Evolutionary conservation across 176 grass and related monocot species (phyloP).

Genomic region (Carex cristatella): DNA sequence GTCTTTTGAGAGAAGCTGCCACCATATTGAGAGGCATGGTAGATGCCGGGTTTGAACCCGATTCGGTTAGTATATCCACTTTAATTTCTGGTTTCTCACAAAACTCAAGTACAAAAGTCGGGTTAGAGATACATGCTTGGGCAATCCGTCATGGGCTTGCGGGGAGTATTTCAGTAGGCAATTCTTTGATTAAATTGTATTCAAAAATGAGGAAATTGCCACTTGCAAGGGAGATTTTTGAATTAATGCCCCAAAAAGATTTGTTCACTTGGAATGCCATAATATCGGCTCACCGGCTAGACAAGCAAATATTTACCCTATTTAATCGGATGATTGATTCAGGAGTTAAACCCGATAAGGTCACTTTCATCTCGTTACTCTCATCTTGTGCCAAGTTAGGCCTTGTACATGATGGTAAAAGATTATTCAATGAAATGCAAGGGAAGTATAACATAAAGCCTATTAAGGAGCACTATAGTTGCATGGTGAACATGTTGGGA

Average conservation of each 20-base stretch:
- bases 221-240: constrained; percentile 28
- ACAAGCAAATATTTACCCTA: constrained; percentile 35
- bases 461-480: constrained; percentile 35
- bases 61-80: constrained; percentile 17
- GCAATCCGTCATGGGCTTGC: constrained; percentile 44
- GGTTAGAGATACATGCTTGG: constrained; percentile 53
- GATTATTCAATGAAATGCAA: constrained; percentile 52
- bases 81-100: constrained; percentile 21
- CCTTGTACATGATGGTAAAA: constrained; percentile 37
- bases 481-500: constrained; percentile 51
- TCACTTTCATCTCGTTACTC: constrained; percentile 34
- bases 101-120: constrained; percentile 12
- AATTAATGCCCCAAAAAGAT: constrained; percentile 40
- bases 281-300: constrained; percentile 25
- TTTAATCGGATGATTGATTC: constrained; percentile 50
- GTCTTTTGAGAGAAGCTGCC: constrained; percentile 27
- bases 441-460: constrained; percentile 31
- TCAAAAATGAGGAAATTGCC: constrained; percentile 24
- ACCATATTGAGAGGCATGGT: constrained; percentile 38
- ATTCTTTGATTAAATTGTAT: constrained; percentile 46
- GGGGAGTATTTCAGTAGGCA: constrained; percentile 28
- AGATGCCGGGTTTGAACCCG: constrained; percentile 16
- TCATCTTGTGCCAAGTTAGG: constrained; percentile 43
- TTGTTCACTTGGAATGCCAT: constrained; percentile 47
- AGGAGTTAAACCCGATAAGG: constrained; percentile 21